Evolutionary conservation across 2,329 filamentous ascomycete genomes (phyloP).

Genomic region (Cyphellophora europaea): DNA sequence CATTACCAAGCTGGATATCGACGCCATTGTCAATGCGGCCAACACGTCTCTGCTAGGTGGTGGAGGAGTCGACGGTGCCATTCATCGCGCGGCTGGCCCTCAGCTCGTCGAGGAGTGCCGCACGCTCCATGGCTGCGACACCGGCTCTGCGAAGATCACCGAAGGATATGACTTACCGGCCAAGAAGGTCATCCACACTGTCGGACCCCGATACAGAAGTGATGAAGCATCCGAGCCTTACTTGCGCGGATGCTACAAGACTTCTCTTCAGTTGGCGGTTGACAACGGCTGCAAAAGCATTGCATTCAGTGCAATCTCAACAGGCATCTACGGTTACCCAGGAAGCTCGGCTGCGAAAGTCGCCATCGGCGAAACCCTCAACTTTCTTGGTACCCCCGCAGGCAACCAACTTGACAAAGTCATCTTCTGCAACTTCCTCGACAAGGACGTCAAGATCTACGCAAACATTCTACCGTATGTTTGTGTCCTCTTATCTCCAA

Average conservation of each 20-base stretch:
- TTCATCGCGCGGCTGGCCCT: conserved; percentile 72
- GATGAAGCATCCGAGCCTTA: conserved; percentile 28
- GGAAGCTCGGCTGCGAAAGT: conserved; percentile 61
- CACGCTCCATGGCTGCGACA: conserved; percentile 62
- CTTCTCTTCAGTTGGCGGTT: conserved; percentile 63
- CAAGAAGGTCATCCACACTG: conserved; percentile 76
- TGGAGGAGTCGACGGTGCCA: conserved; percentile 83
- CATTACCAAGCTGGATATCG: conserved; percentile 69
- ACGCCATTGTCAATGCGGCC: conserved; percentile 88
- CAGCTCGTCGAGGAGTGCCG: conserved; percentile 61
- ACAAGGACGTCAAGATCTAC: conserved; percentile 70
- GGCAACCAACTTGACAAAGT: conserved; percentile 55
- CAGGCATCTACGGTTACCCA: conserved; percentile 84
- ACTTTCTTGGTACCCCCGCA: conserved; percentile 39
- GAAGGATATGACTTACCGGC: conserved; percentile 65
- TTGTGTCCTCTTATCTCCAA: neutral
- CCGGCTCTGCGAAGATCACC: conserved; percentile 77
- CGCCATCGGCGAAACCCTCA: conserved; percentile 53
- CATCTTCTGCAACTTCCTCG: conserved; percentile 75
- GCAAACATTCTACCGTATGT: conserved; percentile 63
- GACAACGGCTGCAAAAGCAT: conserved; percentile 58
- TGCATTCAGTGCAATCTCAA: conserved; percentile 78
- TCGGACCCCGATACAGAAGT: conserved; percentile 67
- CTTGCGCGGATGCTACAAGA: conserved; percentile 58
- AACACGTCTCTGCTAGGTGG: conserved; percentile 72